Conservation (phyloP, 306 rosid species). For the Dalbergia oliveri region DNA sequence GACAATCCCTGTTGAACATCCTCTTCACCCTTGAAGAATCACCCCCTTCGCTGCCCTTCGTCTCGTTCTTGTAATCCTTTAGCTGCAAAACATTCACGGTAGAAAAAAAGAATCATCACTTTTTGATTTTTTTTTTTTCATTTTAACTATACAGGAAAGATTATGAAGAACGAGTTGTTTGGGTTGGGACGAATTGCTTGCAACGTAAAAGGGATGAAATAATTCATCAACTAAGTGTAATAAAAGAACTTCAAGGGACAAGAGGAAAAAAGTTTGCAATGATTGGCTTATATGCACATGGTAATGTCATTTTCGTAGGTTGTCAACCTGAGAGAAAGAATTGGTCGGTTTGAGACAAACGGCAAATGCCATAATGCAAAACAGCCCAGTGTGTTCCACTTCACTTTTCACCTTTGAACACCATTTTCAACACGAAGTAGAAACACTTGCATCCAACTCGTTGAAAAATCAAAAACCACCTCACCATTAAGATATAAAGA, state of each 20-base stretch:
- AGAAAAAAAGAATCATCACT: not conserved
- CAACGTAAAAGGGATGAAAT: not conserved
- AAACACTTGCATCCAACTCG: not conserved
- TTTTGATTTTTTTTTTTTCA: not conserved
- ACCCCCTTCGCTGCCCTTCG: constrained; percentile 50
- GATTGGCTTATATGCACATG: constrained; percentile 26
- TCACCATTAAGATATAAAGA: not conserved
- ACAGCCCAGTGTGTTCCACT: not conserved
- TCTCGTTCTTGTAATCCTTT: constrained; percentile 63
- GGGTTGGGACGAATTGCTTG: not conserved
- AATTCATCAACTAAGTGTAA: not conserved
- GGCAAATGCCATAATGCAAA: not conserved
- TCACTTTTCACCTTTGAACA: not conserved
- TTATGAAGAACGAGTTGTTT: not conserved
- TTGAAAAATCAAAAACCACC: too few relatives aligned
- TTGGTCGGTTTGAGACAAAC: constrained; percentile 21
- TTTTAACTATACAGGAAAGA: not conserved
- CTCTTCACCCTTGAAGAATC: constrained; percentile 68
- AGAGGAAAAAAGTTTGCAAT: not conserved
- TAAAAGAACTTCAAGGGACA: not conserved
- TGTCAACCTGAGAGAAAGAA: constrained; percentile 15
- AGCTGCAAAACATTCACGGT: constrained; percentile 50
- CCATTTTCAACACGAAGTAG: not conserved
- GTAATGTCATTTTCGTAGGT: constrained; percentile 33
- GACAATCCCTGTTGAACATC: constrained; percentile 93